Conservation (phyloP, 805 yeast genomes). For the Saturnispora serradocipensis region DNA sequence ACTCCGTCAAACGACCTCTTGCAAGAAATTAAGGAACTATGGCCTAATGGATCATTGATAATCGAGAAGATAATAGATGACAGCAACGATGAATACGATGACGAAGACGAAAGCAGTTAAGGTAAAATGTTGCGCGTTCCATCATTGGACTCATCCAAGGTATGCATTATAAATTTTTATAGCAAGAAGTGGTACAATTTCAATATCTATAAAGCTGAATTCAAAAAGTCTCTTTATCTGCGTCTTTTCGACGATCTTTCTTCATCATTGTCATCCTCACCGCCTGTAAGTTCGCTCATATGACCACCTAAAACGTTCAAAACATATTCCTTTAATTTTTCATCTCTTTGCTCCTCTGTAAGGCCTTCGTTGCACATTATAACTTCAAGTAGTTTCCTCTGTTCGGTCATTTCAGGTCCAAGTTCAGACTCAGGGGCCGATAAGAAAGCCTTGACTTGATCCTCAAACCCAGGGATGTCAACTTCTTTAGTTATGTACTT, state of each 20-base stretch:
- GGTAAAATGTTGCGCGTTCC: not conserved
- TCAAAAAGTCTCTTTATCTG: not conserved
- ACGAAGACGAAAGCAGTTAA: conserved; percentile 7
- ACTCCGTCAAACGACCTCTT: conserved; percentile 16
- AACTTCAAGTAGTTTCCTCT: conserved; percentile 54
- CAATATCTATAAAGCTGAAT: not conserved
- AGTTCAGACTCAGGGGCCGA: conserved; percentile 31
- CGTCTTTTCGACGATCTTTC: conserved; percentile 6
- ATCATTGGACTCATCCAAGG: not conserved
- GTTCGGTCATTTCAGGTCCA: conserved; percentile 38
- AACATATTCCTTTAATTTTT: conserved; percentile 59
- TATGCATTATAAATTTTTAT: not conserved
- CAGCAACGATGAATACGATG: conserved; percentile 16
- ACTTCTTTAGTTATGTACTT: conserved; percentile 5
- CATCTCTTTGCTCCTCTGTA: conserved; percentile 75
- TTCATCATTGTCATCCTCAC: conserved; percentile 3
- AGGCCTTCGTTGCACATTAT: conserved; percentile 35
- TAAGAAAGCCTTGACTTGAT: conserved; percentile 50
- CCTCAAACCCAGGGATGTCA: conserved; percentile 26
- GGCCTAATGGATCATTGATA: conserved; percentile 32
- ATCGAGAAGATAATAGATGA: conserved; percentile 23
- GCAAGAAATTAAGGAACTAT: conserved; percentile 23
- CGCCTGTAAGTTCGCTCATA: conserved; percentile 17
- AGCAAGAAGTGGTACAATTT: not conserved
- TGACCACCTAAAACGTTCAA: conserved; percentile 51